Evolutionary conservation across 768 basidiomycete genomes (phyloP).

Genomic region (Suillus spraguei): DNA sequence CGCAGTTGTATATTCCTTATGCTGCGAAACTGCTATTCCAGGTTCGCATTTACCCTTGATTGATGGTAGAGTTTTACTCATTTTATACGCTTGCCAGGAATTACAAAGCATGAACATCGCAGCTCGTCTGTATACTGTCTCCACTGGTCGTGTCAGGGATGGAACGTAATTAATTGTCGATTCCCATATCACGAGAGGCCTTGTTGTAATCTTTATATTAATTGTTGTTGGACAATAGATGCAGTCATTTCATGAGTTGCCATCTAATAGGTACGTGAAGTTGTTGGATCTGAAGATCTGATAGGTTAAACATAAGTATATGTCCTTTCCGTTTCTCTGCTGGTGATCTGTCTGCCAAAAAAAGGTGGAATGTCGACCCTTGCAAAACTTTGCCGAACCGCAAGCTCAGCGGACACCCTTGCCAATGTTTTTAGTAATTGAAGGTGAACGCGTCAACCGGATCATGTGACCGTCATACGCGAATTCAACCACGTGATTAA

Average conservation of each 20-base stretch:
- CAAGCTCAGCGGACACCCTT: no score
- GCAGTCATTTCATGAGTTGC: not conserved
- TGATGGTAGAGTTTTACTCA: constrained; percentile 8
- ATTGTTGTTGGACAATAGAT: not conserved
- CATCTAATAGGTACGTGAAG: not conserved
- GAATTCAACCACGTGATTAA: not conserved
- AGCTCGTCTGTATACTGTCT: constrained; percentile 82
- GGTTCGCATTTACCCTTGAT: constrained; percentile 42
- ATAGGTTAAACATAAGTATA: no score
- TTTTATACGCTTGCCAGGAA: constrained; percentile 51
- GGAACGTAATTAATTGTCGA: constrained; percentile 4
- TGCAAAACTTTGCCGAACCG: no score
- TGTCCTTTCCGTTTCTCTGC: no score
- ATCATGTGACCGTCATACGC: no score
- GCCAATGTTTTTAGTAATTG: no score
- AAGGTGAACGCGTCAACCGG: no score
- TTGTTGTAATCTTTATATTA: constrained; percentile 38
- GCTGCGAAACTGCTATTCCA: constrained; percentile 97
- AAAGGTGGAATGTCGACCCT: no score
- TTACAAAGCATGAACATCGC: constrained; percentile 96
- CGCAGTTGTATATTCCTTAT: constrained; percentile 92
- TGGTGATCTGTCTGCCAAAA: no score
- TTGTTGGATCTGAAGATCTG: not conserved
- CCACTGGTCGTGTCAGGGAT: constrained; percentile 84
- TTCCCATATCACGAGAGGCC: constrained; percentile 1